Percentiles rank a stretch among this genome's conserved stretches.
Evolutionary conservation across 495 filamentous ascomycete species (phyloP).

Genomic region (Physcia stellaris): DNA sequence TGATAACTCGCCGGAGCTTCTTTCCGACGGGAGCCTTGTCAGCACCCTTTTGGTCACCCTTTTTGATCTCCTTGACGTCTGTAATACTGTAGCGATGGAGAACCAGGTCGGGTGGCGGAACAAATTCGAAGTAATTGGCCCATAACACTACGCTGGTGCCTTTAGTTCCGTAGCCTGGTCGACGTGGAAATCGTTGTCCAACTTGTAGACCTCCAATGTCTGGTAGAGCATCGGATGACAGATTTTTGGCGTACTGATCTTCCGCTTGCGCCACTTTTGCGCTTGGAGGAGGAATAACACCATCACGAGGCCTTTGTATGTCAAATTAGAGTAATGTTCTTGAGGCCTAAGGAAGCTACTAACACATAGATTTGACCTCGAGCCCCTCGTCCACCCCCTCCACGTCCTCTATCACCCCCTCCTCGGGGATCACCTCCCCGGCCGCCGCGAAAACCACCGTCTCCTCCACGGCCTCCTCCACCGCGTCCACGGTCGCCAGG

Average conservation of each 20-base stretch:
- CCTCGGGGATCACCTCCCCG: background rate
- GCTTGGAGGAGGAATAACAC: background rate
- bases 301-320: background rate
- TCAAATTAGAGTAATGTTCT: background rate
- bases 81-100: conserved; percentile 27
- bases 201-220: conserved; percentile 1
- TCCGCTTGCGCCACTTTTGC: background rate
- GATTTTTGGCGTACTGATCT: background rate
- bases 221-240: background rate
- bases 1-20: conserved; percentile 40
- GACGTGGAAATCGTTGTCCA: conserved; percentile 10
- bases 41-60: too few relatives aligned
- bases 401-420: background rate
- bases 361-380: background rate
- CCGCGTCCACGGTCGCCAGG: conserved; percentile 1
- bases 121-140: conserved; percentile 51
- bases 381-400: conserved; percentile 2
- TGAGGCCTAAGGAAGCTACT: conserved; percentile 2
- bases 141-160: conserved; percentile 39
- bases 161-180: conserved; percentile 45
- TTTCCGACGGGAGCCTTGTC: conserved; percentile 37
- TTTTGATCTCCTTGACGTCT: conserved; percentile 22
- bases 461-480: background rate
- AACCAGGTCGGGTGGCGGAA: conserved; percentile 19
- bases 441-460: background rate